Conservation (phyloP, 495 filamentous ascomycete species). For the Tetracladium marchalianum region DNA sequence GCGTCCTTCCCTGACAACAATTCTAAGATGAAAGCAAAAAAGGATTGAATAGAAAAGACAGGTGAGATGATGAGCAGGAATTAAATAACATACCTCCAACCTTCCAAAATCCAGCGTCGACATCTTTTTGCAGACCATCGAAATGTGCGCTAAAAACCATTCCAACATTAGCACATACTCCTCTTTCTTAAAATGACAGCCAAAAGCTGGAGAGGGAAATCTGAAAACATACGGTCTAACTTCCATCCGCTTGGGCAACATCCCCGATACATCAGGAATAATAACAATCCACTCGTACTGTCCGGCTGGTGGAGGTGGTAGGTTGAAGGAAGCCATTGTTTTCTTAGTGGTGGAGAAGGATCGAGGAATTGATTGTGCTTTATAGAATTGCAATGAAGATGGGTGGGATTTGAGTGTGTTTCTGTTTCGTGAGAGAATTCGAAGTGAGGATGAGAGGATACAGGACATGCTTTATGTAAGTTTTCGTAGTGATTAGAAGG, state of each 20-base stretch:
- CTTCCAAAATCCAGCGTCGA: conserved; percentile 38
- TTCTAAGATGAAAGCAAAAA: not conserved
- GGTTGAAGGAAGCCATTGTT: conserved; percentile 30
- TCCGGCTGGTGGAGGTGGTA: conserved; percentile 13
- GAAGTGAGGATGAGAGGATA: not conserved
- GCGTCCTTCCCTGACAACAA: not conserved
- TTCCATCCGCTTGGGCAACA: conserved; percentile 56
- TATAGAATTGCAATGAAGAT: not conserved
- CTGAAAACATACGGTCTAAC: conserved; percentile 53
- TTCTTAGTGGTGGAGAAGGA: not conserved
- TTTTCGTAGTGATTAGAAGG: not conserved
- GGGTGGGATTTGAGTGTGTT: not conserved
- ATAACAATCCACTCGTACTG: conserved; percentile 82
- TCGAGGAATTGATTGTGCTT: too few species aligned
- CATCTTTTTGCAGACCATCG: conserved; percentile 30
- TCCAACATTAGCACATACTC: not conserved
- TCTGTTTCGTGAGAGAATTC: not conserved
- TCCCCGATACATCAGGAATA: conserved; percentile 63
- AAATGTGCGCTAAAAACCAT: conserved; percentile 42
- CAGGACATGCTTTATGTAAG: not conserved
- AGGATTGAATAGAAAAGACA: not conserved
- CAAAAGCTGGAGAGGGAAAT: not conserved
- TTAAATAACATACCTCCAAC: conserved; percentile 46
- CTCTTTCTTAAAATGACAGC: not conserved
- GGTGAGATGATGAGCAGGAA: not conserved